Evolutionary conservation across 2,329 filamentous ascomycete genomes (phyloP), one percentile per base, ranked within the genome.

Genomic region (Remersonia thermophila): DNA sequence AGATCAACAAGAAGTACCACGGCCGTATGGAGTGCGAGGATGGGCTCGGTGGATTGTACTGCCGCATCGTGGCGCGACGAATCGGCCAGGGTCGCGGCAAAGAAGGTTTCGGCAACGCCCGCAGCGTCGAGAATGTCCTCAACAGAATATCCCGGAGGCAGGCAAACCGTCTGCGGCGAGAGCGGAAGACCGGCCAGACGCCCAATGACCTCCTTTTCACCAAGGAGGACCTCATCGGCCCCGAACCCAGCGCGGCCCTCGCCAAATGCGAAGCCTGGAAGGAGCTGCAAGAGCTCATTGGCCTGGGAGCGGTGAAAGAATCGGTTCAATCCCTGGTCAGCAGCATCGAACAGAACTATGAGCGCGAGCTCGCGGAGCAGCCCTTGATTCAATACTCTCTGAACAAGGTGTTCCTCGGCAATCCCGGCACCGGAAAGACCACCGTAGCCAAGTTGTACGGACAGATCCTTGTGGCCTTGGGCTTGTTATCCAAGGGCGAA

Each of bases 401-500:
- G 0, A 86, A 85, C 51, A 63, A 67, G 7, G 71, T 84, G 2
- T 83, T 87, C 37, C 51, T 85, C 0, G 82, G 82, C 0, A 70
- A 66, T 2, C 82, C 83, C 0, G 82, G 83, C 0, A 87, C 82
- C 0, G 81, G 82, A 0, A 87, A 86, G 47, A 86, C 82, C 0
- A 77, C 78, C 0, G 75, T 87, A 0, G 83, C 79, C 0, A 83
- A 81, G 50, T 55, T 84, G 0, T 86, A 85, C 44, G 81, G 77
- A 0, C 57, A 66, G 27, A 77, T 87, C 2, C 60, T 87, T 1
- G 74, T 69, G 0, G 72, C 82, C 37, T 54, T 87, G 4, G 80
- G 80, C 0, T 45, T 83, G 2, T 52, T 86, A 0, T 79, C 71
- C 0, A 81, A 72, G 16, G 76, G 78, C 0, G 80, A 85, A 64